phyloP scores from a whole-genome alignment of 257 asterid species.

The Paraleonurus japonicus region DNA sequence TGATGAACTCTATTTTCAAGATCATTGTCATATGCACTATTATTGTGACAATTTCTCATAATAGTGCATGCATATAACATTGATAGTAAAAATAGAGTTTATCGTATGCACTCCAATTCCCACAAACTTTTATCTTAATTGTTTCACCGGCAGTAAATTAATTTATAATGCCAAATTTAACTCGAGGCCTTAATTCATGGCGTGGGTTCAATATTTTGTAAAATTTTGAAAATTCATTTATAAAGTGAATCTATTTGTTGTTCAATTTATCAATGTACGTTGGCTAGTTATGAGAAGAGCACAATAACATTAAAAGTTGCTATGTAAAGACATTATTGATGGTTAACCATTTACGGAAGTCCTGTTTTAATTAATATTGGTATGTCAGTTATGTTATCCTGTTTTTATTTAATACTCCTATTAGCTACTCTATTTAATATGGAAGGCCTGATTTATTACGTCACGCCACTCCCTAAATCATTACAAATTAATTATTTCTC shows the following conservation, averaged over 20 bases:
- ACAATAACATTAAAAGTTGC: constrained; percentile 16
- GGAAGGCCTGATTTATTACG: constrained; percentile 20
- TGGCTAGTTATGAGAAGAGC: constrained; percentile 8
- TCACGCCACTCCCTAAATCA: background rate
- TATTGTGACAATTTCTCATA: no score
- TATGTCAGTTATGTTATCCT: constrained; percentile 11
- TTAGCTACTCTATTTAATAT: constrained; percentile 18
- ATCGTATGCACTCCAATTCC: no score
- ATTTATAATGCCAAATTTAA: no score
- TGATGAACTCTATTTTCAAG: no score
- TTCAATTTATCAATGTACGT: background rate
- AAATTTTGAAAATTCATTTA: background rate
- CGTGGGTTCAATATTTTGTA: background rate
- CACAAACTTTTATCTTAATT: no score
- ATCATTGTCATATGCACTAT: no score
- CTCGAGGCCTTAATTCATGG: background rate
- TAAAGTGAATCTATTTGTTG: background rate
- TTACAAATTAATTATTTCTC: background rate
- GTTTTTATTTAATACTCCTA: no score
- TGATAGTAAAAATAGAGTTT: no score
- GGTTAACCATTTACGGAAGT: constrained; percentile 10
- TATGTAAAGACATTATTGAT: constrained; percentile 18
- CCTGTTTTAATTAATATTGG: no score
- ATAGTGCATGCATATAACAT: no score
- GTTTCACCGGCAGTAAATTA: no score